Evolutionary conservation across 1,139 yeast genomes (phyloP).

Genomic region (Trichomonascaceae sp.): DNA sequence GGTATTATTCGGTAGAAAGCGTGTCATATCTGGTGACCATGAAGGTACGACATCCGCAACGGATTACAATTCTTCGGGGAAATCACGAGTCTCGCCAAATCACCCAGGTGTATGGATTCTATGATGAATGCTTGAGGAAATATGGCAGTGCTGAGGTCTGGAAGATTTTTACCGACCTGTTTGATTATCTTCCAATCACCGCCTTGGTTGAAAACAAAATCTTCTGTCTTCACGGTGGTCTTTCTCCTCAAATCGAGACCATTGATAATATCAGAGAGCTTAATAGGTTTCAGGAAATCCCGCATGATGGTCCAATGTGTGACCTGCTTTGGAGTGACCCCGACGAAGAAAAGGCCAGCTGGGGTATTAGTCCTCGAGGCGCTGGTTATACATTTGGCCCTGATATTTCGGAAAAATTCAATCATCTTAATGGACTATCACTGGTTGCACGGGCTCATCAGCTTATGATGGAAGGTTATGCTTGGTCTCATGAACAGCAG

Average conservation of each 20-base stretch:
- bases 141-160: constrained; percentile 95
- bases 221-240: constrained; percentile 95
- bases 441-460: constrained; percentile 97
- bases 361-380: constrained; percentile 98
- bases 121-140: constrained; percentile 93
- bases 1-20: constrained; percentile 91
- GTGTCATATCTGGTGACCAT: constrained; percentile 69
- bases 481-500: constrained; percentile 49
- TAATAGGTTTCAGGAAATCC: constrained; percentile 91
- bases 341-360: constrained; percentile 82
- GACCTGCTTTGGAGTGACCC: constrained; percentile 97
- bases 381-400: constrained; percentile 95
- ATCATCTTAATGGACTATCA: constrained; percentile 72
- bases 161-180: constrained; percentile 71
- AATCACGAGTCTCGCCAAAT: constrained; percentile 97
- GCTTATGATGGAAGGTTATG: constrained; percentile 96
- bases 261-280: constrained; percentile 84
- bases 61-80: constrained; percentile 90
- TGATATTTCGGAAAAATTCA: constrained; percentile 77
- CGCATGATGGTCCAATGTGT: constrained; percentile 99
- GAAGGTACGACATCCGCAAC: constrained; percentile 88
- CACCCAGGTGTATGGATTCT: constrained; percentile 96
- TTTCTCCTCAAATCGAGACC: constrained; percentile 86
- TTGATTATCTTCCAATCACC: constrained; percentile 90
- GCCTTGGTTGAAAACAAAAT: constrained; percentile 81